phyloP scores from a whole-genome alignment of 257 asterid genomes.

The Solanum chilense region DNA sequence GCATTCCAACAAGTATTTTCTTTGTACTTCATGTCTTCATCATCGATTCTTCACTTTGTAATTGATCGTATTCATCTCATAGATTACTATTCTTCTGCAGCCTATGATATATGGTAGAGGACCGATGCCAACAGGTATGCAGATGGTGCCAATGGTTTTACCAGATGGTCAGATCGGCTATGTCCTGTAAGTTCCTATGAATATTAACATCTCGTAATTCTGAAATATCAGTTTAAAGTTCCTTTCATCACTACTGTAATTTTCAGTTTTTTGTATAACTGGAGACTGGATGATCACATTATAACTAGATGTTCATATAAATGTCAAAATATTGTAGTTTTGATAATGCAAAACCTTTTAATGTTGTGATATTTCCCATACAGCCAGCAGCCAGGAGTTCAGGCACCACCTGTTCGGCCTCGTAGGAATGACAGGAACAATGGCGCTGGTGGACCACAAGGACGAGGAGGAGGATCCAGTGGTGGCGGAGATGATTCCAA shows the following conservation, averaged over 20 bases:
- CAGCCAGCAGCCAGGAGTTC: constrained; percentile 95
- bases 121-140: constrained; percentile 97
- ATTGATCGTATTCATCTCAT: background rate
- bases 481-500: constrained; percentile 40
- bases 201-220: background rate
- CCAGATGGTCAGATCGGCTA: constrained; percentile 97
- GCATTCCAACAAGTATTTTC: constrained; percentile 64
- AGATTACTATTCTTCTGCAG: constrained; percentile 25
- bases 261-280: background rate
- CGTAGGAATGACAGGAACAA: constrained; percentile 68
- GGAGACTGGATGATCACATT: background rate
- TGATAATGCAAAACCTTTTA: background rate
- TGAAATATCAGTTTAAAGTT: background rate
- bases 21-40: background rate
- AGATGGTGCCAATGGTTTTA: constrained; percentile 98
- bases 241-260: background rate
- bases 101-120: constrained; percentile 97
- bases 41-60: background rate
- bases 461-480: constrained; percentile 50
- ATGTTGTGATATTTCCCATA: background rate
- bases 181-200: constrained; percentile 66
- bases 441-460: constrained; percentile 45
- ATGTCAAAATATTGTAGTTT: background rate
- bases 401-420: constrained; percentile 68
- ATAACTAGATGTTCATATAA: background rate